Evolutionary conservation across 495 filamentous ascomycete species (phyloP), one percentile per base, ranked within the genome.

Genomic region (Talaromyces nanjingensis): DNA sequence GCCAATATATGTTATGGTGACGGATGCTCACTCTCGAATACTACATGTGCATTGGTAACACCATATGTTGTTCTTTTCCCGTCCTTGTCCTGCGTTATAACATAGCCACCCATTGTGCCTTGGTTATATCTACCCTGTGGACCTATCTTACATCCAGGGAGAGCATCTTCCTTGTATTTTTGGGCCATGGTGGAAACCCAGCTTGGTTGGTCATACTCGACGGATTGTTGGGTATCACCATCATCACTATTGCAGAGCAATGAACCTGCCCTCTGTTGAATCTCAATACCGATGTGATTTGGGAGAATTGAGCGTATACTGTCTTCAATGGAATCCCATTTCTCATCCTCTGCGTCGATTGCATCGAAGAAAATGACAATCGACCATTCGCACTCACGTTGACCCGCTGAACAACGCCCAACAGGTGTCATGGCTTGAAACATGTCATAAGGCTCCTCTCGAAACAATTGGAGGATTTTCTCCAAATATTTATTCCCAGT

Each of bases 301-400:
- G 59, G 59, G 16, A 62, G 59, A 18, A 62, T 25, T 4, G 59
- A 16, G 11, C 14, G 33, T 5, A 62, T 25, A 11, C 39, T 11
- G 4, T 62, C 39, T 18, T 62, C 34, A 4, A 62, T 47, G 22
- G 3, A 18, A 33, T 62, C 64, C 59, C 59, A 65, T 39, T 29
- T 34, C 11, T 54, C 45, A 62, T 65, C 64, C 24, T 65, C 64
- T 25, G 64, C 64, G 53, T 65, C 62, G 8, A 62, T 24, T 9
- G 59, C 59, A 29, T 47, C 20, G 11, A 62, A 62, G 18, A 47
- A 49, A 49, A 62, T 45, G 24, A 62, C 59, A 2, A 34, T 62
- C 20, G 33, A 18, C 22, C 39, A 45, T 14, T 62, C 59, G 18
- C 24, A 62, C 39, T n/a, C 59, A 1, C 37, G 18, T 31, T 47